Evolutionary conservation across 768 basidiomycete species (phyloP), one percentile per base, ranked within the genome.

Genomic region (Boletus speciosus): DNA sequence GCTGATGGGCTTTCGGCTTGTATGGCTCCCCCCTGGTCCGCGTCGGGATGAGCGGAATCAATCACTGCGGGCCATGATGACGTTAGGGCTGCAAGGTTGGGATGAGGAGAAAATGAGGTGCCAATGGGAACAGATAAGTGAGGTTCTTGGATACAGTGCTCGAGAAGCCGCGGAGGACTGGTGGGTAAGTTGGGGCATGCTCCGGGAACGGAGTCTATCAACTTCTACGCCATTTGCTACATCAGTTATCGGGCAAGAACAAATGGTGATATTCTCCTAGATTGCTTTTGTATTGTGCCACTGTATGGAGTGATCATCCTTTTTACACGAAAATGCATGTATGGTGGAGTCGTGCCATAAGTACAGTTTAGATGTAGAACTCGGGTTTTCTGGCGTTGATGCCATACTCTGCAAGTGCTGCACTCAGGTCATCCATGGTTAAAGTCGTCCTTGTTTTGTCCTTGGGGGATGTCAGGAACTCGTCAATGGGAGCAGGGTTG

Each of bases 381-480:
- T 98, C 94, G 15, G 96, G 93, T 63, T 97, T 96, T 67, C 88
- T 85, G 14, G 92, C 81, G 61, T 89, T 94, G 63, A 99, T 93
- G 6, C 96, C 96, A 63, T 98, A 97, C 71, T 99, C 97, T n/a
- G 81, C 80, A 32, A 99, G 80, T 2, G 97, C 97, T 6, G 93
- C 78, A 55, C 89, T 90, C 35, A 99, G 78, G 67, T 99, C 97
- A 49, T 99, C 97, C 94, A 98, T 98, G 19, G 93, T 97, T 59
- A 99, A 73, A 0, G 93, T 91, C 38, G 96, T 98, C 57, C 90
- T 84, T 38, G 92, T 94, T 66, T 94, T 90, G 66, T 93, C 91
- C 90, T 93, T 56, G 10, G 16, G 31, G 35, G 15, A 46, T 9
- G 38, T 64, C 25, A 57, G 31, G 31, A 19, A 27, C 46, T 43